phyloP scores from a whole-genome alignment of 2,329 filamentous ascomycete species.

The Stachybotrys chlorohalonatus region DNA sequence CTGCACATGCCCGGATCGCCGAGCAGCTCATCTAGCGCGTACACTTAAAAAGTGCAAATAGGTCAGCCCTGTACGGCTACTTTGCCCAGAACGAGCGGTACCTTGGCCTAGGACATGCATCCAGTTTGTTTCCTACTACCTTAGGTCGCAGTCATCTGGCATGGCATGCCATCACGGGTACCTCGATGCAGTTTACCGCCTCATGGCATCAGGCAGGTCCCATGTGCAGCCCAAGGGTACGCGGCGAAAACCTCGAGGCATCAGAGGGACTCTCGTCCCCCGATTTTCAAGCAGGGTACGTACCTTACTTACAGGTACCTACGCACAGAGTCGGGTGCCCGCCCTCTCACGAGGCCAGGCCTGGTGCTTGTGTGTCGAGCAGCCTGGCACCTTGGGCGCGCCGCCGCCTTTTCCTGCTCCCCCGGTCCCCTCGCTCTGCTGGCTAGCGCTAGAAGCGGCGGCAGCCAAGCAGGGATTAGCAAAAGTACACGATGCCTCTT shows the following conservation, averaged over 20 bases:
- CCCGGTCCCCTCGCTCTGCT: background rate
- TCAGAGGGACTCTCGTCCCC: background rate
- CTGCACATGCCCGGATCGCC: too few species aligned
- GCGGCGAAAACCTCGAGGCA: background rate
- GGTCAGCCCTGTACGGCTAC: background rate
- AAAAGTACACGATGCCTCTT: background rate
- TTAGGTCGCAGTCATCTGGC: too few species aligned
- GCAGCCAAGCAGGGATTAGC: background rate
- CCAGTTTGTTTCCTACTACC: too few species aligned
- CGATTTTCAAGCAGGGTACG: background rate
- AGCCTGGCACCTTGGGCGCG: background rate
- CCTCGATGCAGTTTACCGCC: too few species aligned
- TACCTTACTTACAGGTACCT: background rate
- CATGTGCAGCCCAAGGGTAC: background rate
- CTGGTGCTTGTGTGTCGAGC: background rate
- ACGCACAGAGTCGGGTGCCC: background rate
- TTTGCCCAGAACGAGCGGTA: background rate
- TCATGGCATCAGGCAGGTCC: background rate
- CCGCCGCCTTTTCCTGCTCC: background rate
- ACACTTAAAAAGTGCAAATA: background rate
- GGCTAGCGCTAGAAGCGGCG: background rate
- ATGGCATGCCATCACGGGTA: too few species aligned
- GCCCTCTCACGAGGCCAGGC: background rate
- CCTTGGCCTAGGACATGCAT: background rate
- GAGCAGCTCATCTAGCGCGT: background rate